Conservation (phyloP, 345 rosid species). For the Balakata baccata region DNA sequence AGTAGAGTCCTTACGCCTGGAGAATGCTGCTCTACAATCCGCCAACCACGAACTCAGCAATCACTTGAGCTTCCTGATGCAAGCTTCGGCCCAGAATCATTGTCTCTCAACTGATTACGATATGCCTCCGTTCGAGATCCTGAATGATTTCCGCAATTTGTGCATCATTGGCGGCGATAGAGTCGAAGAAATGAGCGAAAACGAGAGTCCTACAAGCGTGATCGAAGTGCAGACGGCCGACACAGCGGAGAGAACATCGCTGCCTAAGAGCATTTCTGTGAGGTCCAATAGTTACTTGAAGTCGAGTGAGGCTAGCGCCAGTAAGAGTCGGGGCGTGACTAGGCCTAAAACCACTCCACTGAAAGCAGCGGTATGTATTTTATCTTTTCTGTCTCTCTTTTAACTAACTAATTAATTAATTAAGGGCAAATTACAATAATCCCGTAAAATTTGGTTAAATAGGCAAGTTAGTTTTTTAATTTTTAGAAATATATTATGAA, state of each 20-base stretch:
- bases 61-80: slow-evolving; percentile 43
- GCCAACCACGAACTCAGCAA: slow-evolving; percentile 59
- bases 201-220: slow-evolving; percentile 44
- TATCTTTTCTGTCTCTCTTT: neutral
- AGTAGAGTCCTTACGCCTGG: slow-evolving; percentile 54
- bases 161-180: slow-evolving; percentile 16
- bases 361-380: slow-evolving; percentile 20
- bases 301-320: slow-evolving; percentile 27
- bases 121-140: slow-evolving; percentile 40
- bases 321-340: slow-evolving; percentile 23
- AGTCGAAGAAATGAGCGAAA: slow-evolving; percentile 29
- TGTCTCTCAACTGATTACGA: slow-evolving; percentile 23
- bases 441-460: too few species aligned
- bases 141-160: slow-evolving; percentile 33
- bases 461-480: too few species aligned
- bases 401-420: neutral
- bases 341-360: slow-evolving; percentile 27
- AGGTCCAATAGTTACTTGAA: slow-evolving; percentile 52
- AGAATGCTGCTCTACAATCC: slow-evolving; percentile 56
- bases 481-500: too few species aligned
- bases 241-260: slow-evolving; percentile 37
- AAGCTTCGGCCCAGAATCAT: slow-evolving; percentile 37
- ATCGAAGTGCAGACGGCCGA: slow-evolving; percentile 25
- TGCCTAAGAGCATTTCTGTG: slow-evolving; percentile 78
- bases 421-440: too few species aligned